Evolutionary conservation across 176 grass and related monocot genomes (phyloP).

Genomic region (Aegilops sharonensis): DNA sequence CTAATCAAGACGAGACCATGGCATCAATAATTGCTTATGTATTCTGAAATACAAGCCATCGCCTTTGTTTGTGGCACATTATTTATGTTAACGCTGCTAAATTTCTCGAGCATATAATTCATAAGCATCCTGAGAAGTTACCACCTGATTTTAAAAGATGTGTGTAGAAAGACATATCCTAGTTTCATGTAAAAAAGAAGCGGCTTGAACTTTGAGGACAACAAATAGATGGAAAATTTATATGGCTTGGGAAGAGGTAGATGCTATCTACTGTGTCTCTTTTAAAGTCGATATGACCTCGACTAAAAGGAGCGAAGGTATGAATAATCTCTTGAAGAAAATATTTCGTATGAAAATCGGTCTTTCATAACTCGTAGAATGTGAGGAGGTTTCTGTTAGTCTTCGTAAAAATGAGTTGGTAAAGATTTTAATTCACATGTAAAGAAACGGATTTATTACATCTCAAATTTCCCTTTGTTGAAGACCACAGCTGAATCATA

Average conservation of each 20-base stretch:
- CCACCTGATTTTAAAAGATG: neutral
- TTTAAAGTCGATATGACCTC: neutral
- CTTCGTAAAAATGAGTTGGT: slow-evolving; percentile 47
- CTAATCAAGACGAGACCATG: neutral
- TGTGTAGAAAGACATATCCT: neutral
- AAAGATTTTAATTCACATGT: slow-evolving; percentile 45
- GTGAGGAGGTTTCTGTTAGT: neutral
- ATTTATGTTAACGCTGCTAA: neutral
- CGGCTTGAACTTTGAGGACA: neutral
- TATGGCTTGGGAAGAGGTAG: neutral
- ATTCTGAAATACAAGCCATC: no score
- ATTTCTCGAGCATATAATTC: neutral
- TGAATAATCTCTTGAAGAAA: neutral
- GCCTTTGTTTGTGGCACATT: neutral
- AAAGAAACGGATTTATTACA: neutral
- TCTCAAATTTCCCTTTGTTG: neutral
- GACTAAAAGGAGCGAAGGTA: neutral
- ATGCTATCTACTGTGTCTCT: neutral
- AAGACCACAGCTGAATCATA: neutral
- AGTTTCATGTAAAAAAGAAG: neutral
- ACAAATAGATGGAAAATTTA: neutral
- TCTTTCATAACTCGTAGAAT: neutral
- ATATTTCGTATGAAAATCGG: neutral
- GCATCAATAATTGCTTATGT: neutral
- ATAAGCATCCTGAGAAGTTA: neutral